A percentile compares a stretch with the other conserved stretches of the same genome.
phyloP scores from a whole-genome alignment of 2,329 filamentous ascomycete species.

The Colletotrichum salicis region DNA sequence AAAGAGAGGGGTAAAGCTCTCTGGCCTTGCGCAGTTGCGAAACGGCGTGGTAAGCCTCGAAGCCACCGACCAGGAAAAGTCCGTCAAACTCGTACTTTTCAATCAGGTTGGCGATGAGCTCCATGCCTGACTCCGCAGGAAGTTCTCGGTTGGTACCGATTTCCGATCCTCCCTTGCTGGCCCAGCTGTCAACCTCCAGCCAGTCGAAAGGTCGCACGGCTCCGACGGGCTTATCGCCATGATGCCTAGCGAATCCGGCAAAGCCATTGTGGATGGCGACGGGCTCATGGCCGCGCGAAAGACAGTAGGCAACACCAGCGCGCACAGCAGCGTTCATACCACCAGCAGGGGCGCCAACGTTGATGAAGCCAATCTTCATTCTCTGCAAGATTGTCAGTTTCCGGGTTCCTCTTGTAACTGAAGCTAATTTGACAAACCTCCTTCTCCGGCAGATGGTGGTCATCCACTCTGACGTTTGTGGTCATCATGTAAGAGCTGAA shows the following conservation, averaged over 20 bases:
- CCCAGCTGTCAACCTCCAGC: conserved; percentile 96
- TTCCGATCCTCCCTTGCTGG: conserved; percentile 95
- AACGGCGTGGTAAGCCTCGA: conserved; percentile 94
- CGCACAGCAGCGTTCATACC: conserved; percentile 98
- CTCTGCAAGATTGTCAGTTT: conserved; percentile 62
- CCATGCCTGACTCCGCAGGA: conserved; percentile 85
- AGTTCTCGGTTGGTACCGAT: conserved; percentile 97
- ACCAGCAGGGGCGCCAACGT: conserved; percentile 94
- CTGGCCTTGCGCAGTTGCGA: conserved; percentile 87
- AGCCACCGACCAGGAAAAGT: conserved; percentile 91
- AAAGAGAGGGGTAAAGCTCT: conserved; percentile 82
- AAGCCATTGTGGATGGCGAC: conserved; percentile 97
- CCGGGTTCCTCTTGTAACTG: background rate
- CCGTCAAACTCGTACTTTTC: conserved; percentile 89
- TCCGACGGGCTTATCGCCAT: conserved; percentile 82
- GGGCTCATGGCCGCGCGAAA: conserved; percentile 91
- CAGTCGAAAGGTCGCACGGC: conserved; percentile 88
- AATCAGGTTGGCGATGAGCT: conserved; percentile 83
- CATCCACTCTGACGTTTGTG: conserved; percentile 80
- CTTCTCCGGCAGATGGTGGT: conserved; percentile 72
- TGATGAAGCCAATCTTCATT: conserved; percentile 95
- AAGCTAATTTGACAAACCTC: conserved; percentile 64
- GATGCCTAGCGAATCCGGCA: conserved; percentile 90
- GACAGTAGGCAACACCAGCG: conserved; percentile 91
- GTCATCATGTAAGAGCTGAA: conserved; percentile 92